phyloP scores from a whole-genome alignment of 2,329 filamentous ascomycete genomes.

The Mycosphaerella arachidis region DNA sequence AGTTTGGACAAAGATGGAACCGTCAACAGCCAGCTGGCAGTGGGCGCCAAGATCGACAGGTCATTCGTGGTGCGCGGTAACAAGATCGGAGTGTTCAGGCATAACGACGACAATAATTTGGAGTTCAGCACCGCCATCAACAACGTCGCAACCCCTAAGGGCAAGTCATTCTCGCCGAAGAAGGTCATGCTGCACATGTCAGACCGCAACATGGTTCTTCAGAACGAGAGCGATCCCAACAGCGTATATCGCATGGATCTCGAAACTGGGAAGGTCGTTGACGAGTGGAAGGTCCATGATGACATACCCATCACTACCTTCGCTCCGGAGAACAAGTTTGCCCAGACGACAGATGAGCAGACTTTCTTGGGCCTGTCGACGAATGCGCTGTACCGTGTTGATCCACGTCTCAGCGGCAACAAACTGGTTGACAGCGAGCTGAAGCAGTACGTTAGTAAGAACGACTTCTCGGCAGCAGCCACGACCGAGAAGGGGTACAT shows the following conservation, averaged over 20 bases:
- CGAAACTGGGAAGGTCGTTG: conserved; percentile 94
- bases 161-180: conserved; percentile 84
- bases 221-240: conserved; percentile 77
- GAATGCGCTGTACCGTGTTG: conserved; percentile 89
- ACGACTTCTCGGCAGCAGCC: conserved; percentile 89
- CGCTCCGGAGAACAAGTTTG: conserved; percentile 92
- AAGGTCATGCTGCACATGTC: conserved; percentile 96
- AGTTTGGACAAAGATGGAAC: conserved; percentile 69
- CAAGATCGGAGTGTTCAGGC: conserved; percentile 98
- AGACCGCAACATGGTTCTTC: conserved; percentile 83
- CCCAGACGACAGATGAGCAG: conserved; percentile 92
- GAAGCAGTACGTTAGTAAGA: conserved; percentile 96
- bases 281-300: conserved; percentile 98
- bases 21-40: conserved; percentile 87
- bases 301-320: conserved; percentile 91
- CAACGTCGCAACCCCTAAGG: conserved; percentile 83
- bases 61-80: conserved; percentile 96
- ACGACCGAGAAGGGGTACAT: conserved; percentile 97
- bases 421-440: conserved; percentile 91
- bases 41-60: conserved; percentile 93
- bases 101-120: conserved; percentile 84
- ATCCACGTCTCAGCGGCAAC: conserved; percentile 81
- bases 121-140: conserved; percentile 97
- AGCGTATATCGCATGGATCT: conserved; percentile 96
- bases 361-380: conserved; percentile 90